phyloP scores from a whole-genome alignment of 1,284 basidiomycete genomes.

The Sporisorium iseilematis-ciliati region DNA sequence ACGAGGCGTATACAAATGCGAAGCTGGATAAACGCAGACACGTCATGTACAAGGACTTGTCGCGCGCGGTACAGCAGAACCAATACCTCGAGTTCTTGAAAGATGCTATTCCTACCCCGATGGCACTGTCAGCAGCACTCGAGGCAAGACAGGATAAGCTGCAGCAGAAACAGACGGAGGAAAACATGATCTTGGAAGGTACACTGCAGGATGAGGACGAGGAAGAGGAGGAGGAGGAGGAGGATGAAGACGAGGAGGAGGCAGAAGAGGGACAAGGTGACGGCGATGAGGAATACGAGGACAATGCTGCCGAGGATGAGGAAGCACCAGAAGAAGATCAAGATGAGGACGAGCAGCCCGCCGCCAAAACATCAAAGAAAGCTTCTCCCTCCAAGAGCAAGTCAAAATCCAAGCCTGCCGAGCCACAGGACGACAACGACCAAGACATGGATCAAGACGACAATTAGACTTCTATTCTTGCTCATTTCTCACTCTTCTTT shows the following conservation, averaged over 20 bases:
- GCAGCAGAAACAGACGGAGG: slow-evolving; percentile 30
- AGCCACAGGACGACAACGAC: neutral
- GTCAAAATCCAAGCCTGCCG: slow-evolving; percentile 11
- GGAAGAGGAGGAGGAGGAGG: slow-evolving; percentile 24
- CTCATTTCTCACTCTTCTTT: neutral
- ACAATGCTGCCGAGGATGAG: slow-evolving; percentile 9
- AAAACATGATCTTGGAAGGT: slow-evolving; percentile 48
- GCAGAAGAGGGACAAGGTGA: slow-evolving; percentile 9
- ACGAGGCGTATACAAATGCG: slow-evolving; percentile 59
- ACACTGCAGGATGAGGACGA: slow-evolving; percentile 40
- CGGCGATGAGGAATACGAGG: slow-evolving; percentile 12
- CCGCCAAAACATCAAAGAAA: slow-evolving; percentile 18
- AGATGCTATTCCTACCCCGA: slow-evolving; percentile 52
- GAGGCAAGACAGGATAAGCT: slow-evolving; percentile 44
- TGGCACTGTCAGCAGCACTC: slow-evolving; percentile 52
- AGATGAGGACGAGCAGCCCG: slow-evolving; percentile 9
- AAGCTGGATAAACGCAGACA: slow-evolving; percentile 60
- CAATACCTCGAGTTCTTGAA: slow-evolving; percentile 59
- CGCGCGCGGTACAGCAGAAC: slow-evolving; percentile 56
- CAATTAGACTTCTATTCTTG: neutral
- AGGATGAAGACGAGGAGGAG: slow-evolving; percentile 28
- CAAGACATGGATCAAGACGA: slow-evolving; percentile 36
- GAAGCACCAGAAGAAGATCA: neutral
- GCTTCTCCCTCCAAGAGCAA: slow-evolving; percentile 22
- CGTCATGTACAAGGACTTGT: slow-evolving; percentile 61